These are phyloP conservation scores for Eutypella sp. DNA, from an alignment of 2,329 filamentous ascomycete species.

Conservation along the genomic window DNA sequence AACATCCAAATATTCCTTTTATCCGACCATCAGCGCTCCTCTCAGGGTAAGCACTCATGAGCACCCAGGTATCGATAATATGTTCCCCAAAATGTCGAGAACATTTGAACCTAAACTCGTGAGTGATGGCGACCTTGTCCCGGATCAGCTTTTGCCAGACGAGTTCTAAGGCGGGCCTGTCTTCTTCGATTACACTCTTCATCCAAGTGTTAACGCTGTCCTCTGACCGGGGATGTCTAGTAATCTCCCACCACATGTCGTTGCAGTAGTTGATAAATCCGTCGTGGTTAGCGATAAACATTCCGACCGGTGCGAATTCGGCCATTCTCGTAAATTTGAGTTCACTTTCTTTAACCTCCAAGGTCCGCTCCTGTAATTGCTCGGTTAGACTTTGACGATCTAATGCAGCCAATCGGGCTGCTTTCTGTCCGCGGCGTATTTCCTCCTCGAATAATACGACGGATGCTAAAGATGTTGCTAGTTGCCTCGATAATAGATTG, in stretches of 20 bases:
- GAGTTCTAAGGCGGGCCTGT: constrained; percentile 51
- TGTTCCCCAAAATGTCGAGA: constrained; percentile 57
- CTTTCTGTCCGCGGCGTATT: constrained; percentile 67
- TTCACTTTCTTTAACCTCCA: constrained; percentile 62
- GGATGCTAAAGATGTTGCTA: constrained; percentile 75
- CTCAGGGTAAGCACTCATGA: constrained; percentile 73
- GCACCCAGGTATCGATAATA: constrained; percentile 66
- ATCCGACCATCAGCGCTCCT: constrained; percentile 58
- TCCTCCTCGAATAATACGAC: constrained; percentile 82
- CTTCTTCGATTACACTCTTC: constrained; percentile 64
- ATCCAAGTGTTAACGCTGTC: constrained; percentile 64
- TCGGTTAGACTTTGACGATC: constrained; percentile 74
- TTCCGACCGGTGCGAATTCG: constrained; percentile 76
- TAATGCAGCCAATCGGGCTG: constrained; percentile 67
- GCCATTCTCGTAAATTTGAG: constrained; percentile 80
- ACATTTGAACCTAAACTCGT: constrained; percentile 72
- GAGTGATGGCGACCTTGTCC: constrained; percentile 59
- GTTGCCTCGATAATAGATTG: constrained; percentile 66
- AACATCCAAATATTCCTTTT: constrained; percentile 73
- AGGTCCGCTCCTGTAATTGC: constrained; percentile 62
- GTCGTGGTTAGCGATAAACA: constrained; percentile 73
- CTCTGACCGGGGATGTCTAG: constrained; percentile 56
- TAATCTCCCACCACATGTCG: constrained; percentile 72
- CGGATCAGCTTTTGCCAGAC: constrained; percentile 60
- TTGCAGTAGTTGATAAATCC: constrained; percentile 77